Evolutionary conservation across 352 stramenopile species (phyloP).

Genomic region (Hyaloperonospora arabidopsidis): DNA sequence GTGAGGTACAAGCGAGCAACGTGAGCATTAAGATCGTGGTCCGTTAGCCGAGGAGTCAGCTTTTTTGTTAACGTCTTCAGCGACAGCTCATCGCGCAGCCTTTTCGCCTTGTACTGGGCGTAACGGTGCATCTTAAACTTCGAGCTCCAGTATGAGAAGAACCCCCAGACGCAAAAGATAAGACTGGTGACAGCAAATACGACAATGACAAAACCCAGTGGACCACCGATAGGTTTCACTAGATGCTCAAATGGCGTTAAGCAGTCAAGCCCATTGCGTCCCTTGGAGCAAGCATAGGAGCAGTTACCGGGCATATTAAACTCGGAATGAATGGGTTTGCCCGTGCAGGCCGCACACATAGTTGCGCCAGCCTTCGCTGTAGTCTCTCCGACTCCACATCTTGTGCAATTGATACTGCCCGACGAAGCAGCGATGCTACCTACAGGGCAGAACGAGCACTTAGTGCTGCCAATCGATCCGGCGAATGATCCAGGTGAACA

Average conservation of each 20-base stretch:
- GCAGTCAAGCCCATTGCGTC: conserved; percentile 67
- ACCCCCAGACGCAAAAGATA: conserved; percentile 62
- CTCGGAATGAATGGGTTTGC: conserved; percentile 57
- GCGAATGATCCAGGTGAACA: conserved; percentile 57
- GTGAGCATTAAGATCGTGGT: conserved; percentile 70
- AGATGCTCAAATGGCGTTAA: conserved; percentile 79
- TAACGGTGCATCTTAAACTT: conserved; percentile 45
- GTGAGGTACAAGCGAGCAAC: conserved; percentile 65
- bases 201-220: conserved; percentile 64
- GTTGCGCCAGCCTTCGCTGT: conserved; percentile 44
- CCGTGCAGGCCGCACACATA: conserved; percentile 40
- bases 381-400: conserved; percentile 72
- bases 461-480: conserved; percentile 29
- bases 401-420: conserved; percentile 48
- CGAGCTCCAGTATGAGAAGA: conserved; percentile 54
- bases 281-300: conserved; percentile 76
- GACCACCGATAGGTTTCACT: conserved; percentile 69
- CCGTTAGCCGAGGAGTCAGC: conserved; percentile 61
- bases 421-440: conserved; percentile 47
- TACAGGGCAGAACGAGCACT: conserved; percentile 48
- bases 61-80: conserved; percentile 62
- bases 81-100: conserved; percentile 62
- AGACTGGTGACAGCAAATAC: conserved; percentile 43
- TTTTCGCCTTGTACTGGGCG: conserved; percentile 67
- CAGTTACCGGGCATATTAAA: conserved; percentile 79